Conservation (phyloP, 164 flowering plant species). For the Magnolia sinica region DNA sequence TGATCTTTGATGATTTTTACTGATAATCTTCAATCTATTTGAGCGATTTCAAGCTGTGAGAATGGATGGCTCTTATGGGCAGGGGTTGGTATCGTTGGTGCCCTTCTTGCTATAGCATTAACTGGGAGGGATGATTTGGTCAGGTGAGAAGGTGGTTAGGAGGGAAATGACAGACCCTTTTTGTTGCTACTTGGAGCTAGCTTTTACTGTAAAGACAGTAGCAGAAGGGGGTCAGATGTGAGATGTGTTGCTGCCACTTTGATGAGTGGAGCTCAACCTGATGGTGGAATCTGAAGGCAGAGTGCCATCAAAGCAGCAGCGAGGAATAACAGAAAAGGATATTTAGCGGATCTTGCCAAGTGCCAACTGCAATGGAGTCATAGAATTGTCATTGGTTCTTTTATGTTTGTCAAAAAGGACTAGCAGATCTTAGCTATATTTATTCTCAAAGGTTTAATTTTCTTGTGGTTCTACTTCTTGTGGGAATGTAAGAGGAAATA, state of each 20-base stretch:
- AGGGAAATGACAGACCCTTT: not conserved
- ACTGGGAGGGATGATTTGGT: constrained; percentile 13
- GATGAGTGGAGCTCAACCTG: not conserved
- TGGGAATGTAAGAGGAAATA: no score
- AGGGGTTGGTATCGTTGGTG: constrained; percentile 70
- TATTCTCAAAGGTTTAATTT: not conserved
- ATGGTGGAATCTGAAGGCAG: not conserved
- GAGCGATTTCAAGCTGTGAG: constrained; percentile 7
- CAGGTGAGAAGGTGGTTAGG: not conserved
- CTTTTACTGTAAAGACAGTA: not conserved
- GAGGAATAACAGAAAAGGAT: not conserved
- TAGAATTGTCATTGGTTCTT: not conserved
- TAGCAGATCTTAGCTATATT: not conserved
- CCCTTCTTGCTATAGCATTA: constrained; percentile 52
- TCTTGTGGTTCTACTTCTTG: not conserved
- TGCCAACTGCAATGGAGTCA: not conserved
- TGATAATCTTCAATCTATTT: no score
- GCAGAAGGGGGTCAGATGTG: not conserved
- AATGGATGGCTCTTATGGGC: constrained; percentile 96
- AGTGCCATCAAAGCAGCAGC: constrained; percentile 1
- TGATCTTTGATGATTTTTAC: no score
- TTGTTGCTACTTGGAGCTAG: constrained; percentile 1
- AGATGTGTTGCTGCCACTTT: not conserved
- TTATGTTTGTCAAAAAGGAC: not conserved
- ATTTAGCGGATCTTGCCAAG: not conserved